Evolutionary conservation across 208 protist species (phyloP).

Genomic region (Trypanosoma melophagium): DNA sequence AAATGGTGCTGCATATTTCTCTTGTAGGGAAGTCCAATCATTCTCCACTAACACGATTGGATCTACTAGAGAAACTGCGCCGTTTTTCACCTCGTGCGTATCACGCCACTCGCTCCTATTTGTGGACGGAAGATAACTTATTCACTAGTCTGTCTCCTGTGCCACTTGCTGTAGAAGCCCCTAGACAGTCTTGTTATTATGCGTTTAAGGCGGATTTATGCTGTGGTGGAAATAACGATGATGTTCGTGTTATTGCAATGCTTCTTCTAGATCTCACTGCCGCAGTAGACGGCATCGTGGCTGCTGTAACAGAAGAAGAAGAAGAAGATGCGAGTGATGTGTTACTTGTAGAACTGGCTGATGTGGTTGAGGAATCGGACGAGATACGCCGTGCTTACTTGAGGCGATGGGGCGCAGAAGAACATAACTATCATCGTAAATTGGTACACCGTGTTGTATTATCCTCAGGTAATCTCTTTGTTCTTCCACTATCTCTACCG

Average conservation of each 20-base stretch:
- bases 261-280: slow-evolving; percentile 28
- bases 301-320: slow-evolving; percentile 14
- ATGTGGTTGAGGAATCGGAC: slow-evolving; percentile 23
- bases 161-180: background rate
- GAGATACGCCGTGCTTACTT: slow-evolving; percentile 9
- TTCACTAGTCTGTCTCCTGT: slow-evolving; percentile 19
- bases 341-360: slow-evolving; percentile 37
- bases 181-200: slow-evolving; percentile 11
- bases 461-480: slow-evolving; percentile 8
- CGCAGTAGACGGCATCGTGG: slow-evolving; percentile 17
- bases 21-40: slow-evolving; percentile 23
- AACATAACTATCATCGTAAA: slow-evolving; percentile 25
- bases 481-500: slow-evolving; percentile 12
- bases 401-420: slow-evolving; percentile 26
- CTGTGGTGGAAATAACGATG: slow-evolving; percentile 27
- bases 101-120: slow-evolving; percentile 29
- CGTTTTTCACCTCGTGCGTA: slow-evolving; percentile 20
- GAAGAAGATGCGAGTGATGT: slow-evolving; percentile 24
- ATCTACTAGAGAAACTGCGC: slow-evolving; percentile 22
- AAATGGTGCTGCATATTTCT: slow-evolving; percentile 20
- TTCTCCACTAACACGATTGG: slow-evolving; percentile 13
- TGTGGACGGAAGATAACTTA: slow-evolving; percentile 33
- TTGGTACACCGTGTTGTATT: slow-evolving; percentile 24
- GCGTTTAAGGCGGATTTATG: slow-evolving; percentile 25
- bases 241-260: slow-evolving; percentile 31